Conservation (phyloP, 257 asterid genomes). For the Catharanthus roseus region DNA sequence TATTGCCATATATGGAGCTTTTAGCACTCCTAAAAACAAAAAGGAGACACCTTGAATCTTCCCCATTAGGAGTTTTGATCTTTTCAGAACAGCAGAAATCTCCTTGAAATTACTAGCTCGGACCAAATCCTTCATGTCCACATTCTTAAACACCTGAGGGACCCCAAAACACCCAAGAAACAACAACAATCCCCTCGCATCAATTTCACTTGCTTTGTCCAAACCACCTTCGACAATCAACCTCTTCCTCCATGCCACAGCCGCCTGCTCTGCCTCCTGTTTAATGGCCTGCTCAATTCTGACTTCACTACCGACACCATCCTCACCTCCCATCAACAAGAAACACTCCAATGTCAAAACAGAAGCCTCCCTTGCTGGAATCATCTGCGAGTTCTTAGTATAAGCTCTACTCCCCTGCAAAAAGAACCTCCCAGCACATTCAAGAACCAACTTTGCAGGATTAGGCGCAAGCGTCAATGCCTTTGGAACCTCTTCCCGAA, state of each 20-base stretch:
- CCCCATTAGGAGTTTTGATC: constrained; percentile 46
- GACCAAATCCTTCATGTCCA: constrained; percentile 60
- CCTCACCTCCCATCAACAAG: constrained; percentile 52
- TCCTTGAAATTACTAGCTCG: constrained; percentile 52
- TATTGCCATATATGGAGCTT: background rate
- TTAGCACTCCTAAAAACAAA: constrained; percentile 5
- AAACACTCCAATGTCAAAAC: constrained; percentile 64
- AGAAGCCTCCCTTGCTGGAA: constrained; percentile 62
- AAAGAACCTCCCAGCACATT: constrained; percentile 62
- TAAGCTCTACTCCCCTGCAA: constrained; percentile 65
- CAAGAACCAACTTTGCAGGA: constrained; percentile 59
- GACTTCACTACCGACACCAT: background rate
- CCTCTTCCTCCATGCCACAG: constrained; percentile 71
- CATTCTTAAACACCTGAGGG: constrained; percentile 40
- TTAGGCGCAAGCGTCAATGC: constrained; percentile 53
- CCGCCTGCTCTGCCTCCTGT: constrained; percentile 54
- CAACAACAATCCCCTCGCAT: constrained; percentile 76
- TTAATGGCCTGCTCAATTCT: constrained; percentile 37
- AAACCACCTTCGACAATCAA: constrained; percentile 69
- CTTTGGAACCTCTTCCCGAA: constrained; percentile 61
- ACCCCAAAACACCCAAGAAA: constrained; percentile 70
- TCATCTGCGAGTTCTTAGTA: constrained; percentile 45
- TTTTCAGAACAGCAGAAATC: constrained; percentile 43
- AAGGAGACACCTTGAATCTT: constrained; percentile 54
- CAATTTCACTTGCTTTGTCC: constrained; percentile 44